phyloP scores from a whole-genome alignment of 176 grass and related monocot genomes.

The Miscanthus lutarioriparius region DNA sequence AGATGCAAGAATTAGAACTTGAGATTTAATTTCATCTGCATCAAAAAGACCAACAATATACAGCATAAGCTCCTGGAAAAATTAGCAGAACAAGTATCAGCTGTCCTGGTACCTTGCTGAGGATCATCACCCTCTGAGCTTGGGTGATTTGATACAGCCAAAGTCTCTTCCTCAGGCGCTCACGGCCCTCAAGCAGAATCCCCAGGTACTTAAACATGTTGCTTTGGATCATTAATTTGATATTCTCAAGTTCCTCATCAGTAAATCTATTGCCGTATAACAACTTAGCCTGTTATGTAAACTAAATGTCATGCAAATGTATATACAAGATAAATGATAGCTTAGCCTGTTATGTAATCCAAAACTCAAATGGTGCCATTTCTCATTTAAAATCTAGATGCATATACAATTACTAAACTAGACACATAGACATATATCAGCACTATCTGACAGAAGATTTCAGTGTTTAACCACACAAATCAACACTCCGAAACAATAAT shows the following conservation, averaged over 20 bases:
- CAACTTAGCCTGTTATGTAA: slow-evolving; percentile 68
- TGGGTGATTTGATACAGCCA: slow-evolving; percentile 41
- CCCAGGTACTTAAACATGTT: slow-evolving; percentile 98
- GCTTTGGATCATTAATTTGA: slow-evolving; percentile 98
- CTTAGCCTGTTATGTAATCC: slow-evolving; percentile 42
- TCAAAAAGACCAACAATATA: slow-evolving; percentile 16
- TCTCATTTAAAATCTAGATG: slow-evolving; percentile 13
- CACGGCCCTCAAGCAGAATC: slow-evolving; percentile 87
- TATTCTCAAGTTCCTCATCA: slow-evolving; percentile 74
- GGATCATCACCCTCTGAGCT: slow-evolving; percentile 35
- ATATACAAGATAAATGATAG: slow-evolving; percentile 17
- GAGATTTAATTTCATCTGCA: slow-evolving; percentile 51
- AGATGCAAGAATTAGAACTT: slow-evolving; percentile 53
- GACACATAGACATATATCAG: background rate
- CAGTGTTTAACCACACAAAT: slow-evolving; percentile 3
- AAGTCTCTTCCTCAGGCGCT: slow-evolving; percentile 92
- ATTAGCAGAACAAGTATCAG: slow-evolving; percentile 17
- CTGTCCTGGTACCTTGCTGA: slow-evolving; percentile 41
- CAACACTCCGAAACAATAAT: background rate
- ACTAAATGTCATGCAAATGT: slow-evolving; percentile 22
- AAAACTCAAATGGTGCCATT: background rate
- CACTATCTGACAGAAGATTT: slow-evolving; percentile 8
- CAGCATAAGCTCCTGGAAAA: slow-evolving; percentile 13
- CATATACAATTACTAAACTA: slow-evolving; percentile 18
- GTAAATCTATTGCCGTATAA: slow-evolving; percentile 79